Percentiles rank a stretch among this genome's conserved stretches.
Evolutionary conservation across 1,284 basidiomycete genomes (phyloP).

Genomic region (Bjerkandera adusta): DNA sequence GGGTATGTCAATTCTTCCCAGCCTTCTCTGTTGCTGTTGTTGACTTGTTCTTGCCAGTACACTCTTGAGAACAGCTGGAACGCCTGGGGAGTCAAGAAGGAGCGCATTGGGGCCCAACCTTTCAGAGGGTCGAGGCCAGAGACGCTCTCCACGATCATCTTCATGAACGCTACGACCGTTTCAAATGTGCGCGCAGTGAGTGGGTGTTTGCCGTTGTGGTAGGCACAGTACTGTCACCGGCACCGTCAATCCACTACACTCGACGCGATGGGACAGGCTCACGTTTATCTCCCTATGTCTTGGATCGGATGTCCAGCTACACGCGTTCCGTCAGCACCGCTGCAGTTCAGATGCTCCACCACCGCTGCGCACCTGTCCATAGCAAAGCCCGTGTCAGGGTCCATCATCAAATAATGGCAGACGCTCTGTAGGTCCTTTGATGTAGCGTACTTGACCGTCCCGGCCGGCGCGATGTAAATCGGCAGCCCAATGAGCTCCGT

Average conservation of each 20-base stretch:
- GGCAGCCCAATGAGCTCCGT: conserved; percentile 10
- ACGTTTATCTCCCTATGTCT: conserved; percentile 6
- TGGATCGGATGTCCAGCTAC: conserved; percentile 7
- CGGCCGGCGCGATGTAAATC: conserved; percentile 9
- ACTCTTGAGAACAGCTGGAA: conserved; percentile 9
- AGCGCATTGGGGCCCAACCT: conserved; percentile 4
- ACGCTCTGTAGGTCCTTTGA: conserved; percentile 7
- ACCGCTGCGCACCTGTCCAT: conserved; percentile 7
- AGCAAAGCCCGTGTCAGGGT: conserved; percentile 8
- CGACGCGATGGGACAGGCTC: not conserved
- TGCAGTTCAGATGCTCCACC: too few species aligned
- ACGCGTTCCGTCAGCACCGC: not conserved
- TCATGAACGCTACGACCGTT: conserved; percentile 9
- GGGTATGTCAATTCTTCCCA: conserved; percentile 5
- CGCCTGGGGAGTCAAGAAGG: conserved; percentile 7
- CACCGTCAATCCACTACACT: not conserved
- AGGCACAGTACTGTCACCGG: conserved; percentile 5
- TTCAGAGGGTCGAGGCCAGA: conserved; percentile 2
- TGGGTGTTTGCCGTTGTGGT: conserved; percentile 3
- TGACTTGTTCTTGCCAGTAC: conserved; percentile 6
- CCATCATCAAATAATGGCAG: conserved; percentile 13
- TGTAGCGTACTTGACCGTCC: conserved; percentile 2
- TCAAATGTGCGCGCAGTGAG: conserved; percentile 7
- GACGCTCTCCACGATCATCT: conserved; percentile 7
- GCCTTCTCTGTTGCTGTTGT: not conserved